phyloP scores from a whole-genome alignment of 164 flowering plant species.

The Paratinospora sagittata region DNA sequence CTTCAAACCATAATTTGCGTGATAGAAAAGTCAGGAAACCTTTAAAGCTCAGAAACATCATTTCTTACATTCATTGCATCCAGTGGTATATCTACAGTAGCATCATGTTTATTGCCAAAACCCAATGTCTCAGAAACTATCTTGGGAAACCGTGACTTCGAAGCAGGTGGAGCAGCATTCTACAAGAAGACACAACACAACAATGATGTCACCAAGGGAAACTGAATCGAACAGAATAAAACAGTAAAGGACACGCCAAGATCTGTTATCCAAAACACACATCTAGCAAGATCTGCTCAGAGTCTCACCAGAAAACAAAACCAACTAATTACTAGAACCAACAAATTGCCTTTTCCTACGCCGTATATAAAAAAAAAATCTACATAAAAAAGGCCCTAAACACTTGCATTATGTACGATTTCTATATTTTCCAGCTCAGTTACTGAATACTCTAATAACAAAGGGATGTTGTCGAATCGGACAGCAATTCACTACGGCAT shows the following conservation, averaged over 20 bases:
- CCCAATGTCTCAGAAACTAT: slow-evolving; percentile 40
- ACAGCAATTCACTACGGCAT: neutral
- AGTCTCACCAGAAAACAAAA: neutral
- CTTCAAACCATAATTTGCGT: neutral
- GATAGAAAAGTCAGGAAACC: neutral
- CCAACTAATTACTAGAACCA: neutral
- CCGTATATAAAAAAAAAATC: neutral
- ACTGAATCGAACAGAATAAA: neutral
- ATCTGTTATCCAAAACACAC: neutral
- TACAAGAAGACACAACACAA: slow-evolving; percentile 23
- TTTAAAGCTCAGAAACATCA: neutral
- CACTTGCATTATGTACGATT: neutral
- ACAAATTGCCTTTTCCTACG: neutral
- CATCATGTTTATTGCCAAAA: slow-evolving; percentile 70
- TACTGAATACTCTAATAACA: neutral
- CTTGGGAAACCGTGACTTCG: slow-evolving; percentile 56
- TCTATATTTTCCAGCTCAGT: neutral
- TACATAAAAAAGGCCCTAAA: neutral
- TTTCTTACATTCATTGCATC: slow-evolving; percentile 52
- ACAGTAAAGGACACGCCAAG: neutral
- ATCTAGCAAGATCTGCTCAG: neutral
- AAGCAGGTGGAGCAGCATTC: slow-evolving; percentile 51
- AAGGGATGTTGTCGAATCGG: neutral
- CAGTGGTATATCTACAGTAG: slow-evolving; percentile 82
- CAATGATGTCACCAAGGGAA: neutral